A percentile compares a stretch with the other conserved stretches of the same genome.
These are phyloP conservation scores for Wickerhamomyces ciferrii DNA, from an alignment of 805 yeast species.

Conservation along the genomic window DNA sequence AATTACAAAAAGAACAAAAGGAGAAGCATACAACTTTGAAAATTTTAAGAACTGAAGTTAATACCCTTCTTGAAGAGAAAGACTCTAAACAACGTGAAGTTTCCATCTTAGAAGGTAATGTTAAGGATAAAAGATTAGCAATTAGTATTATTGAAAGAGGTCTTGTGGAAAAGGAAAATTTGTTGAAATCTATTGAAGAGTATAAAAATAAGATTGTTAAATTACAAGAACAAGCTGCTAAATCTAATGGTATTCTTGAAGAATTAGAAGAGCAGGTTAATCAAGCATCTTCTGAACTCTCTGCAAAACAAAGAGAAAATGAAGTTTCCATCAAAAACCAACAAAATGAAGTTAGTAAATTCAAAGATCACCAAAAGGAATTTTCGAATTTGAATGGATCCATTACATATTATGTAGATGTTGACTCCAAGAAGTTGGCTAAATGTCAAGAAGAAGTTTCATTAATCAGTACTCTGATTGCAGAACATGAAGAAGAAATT, in stretches of 20 bases:
- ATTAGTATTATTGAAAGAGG: conserved; percentile 51
- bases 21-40: conserved; percentile 35
- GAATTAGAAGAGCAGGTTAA: conserved; percentile 18
- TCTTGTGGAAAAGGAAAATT: conserved; percentile 38
- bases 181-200: conserved; percentile 33
- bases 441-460: conserved; percentile 10
- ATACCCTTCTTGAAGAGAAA: conserved; percentile 31
- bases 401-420: conserved; percentile 19
- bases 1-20: conserved; percentile 39
- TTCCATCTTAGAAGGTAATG: conserved; percentile 38
- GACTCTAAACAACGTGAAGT: conserved; percentile 40
- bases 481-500: conserved; percentile 23
- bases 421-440: conserved; percentile 1
- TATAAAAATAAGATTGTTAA: conserved; percentile 23
- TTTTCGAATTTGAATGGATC: conserved; percentile 28
- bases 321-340: background rate
- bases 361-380: conserved; percentile 18
- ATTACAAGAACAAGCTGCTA: conserved; percentile 11
- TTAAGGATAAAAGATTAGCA: conserved; percentile 47
- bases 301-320: conserved; percentile 4
- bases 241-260: conserved; percentile 17
- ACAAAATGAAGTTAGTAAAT: conserved; percentile 1
- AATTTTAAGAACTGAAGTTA: conserved; percentile 29
- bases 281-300: conserved; percentile 13
- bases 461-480: conserved; percentile 12